A percentile compares a stretch with the other conserved stretches of the same genome.
These are phyloP conservation scores for Aspergillus puulaauensis DNA, from an alignment of 2,329 filamentous ascomycete genomes.

Conservation along the genomic window DNA sequence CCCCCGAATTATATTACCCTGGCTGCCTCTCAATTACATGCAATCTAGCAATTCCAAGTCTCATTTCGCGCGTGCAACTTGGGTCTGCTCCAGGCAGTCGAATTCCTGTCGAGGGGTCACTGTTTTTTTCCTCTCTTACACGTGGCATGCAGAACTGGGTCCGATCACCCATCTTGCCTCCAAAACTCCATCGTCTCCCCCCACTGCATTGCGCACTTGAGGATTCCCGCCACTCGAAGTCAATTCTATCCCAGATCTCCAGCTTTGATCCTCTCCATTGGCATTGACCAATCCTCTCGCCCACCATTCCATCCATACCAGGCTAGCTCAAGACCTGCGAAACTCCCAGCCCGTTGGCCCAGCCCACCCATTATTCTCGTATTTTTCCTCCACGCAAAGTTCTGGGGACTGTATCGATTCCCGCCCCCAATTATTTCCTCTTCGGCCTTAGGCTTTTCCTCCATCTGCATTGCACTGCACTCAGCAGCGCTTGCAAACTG, in stretches of 20 bases:
- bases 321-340: background rate
- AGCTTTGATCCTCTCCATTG: background rate
- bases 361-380: background rate
- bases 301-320: background rate
- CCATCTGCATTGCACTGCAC: background rate
- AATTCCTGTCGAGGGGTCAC: background rate
- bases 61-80: background rate
- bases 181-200: background rate
- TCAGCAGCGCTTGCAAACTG: background rate
- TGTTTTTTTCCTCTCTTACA: background rate
- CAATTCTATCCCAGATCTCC: background rate
- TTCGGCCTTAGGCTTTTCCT: background rate
- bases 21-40: background rate
- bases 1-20: background rate
- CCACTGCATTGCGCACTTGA: background rate
- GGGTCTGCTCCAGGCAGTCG: background rate
- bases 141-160: conserved; percentile 8
- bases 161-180: background rate
- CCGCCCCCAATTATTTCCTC: background rate
- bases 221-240: background rate
- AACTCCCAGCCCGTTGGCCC: no score
- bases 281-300: background rate
- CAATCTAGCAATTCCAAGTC: background rate
- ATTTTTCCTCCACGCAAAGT: background rate
- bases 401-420: background rate